These are phyloP conservation scores for Cydonia oblonga DNA, from an alignment of 331 rosid genomes.

Conservation along the genomic window DNA sequence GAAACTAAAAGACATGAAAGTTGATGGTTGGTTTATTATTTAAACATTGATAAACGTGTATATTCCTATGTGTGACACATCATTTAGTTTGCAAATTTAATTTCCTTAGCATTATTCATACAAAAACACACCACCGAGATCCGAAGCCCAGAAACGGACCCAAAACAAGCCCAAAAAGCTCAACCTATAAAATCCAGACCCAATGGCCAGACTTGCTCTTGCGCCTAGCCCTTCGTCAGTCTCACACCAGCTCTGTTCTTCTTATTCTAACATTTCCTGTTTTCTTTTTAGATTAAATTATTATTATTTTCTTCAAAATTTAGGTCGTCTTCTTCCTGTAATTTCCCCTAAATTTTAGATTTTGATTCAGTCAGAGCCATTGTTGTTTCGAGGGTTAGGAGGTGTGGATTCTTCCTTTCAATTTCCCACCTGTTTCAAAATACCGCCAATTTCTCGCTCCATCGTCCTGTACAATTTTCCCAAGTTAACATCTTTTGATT, in stretches of 20 bases:
- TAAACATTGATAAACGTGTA: too few species aligned
- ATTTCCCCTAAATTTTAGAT: conserved; percentile 13
- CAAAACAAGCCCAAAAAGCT: background rate
- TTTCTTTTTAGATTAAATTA: conserved; percentile 2
- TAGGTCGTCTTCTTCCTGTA: conserved; percentile 8
- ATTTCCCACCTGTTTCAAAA: conserved; percentile 30
- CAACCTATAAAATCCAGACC: conserved; percentile 3
- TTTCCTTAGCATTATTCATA: too few species aligned
- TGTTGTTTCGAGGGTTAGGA: conserved; percentile 48
- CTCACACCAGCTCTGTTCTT: too few species aligned
- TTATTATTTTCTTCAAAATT: background rate
- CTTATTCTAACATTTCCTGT: background rate
- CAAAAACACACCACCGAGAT: background rate
- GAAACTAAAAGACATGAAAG: too few species aligned
- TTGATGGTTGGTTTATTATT: too few species aligned
- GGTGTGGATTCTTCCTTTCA: conserved; percentile 52
- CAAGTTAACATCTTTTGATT: background rate
- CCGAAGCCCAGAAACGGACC: background rate
- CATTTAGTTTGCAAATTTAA: too few species aligned
- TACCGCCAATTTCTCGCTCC: conserved; percentile 30
- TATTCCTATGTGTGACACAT: too few species aligned
- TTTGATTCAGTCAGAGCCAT: conserved; percentile 40
- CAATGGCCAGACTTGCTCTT: background rate
- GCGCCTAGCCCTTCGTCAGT: conserved; percentile 46
- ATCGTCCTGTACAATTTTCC: background rate